phyloP scores from a whole-genome alignment of 108 stramenopile species.

The Conticribra weissflogii region DNA sequence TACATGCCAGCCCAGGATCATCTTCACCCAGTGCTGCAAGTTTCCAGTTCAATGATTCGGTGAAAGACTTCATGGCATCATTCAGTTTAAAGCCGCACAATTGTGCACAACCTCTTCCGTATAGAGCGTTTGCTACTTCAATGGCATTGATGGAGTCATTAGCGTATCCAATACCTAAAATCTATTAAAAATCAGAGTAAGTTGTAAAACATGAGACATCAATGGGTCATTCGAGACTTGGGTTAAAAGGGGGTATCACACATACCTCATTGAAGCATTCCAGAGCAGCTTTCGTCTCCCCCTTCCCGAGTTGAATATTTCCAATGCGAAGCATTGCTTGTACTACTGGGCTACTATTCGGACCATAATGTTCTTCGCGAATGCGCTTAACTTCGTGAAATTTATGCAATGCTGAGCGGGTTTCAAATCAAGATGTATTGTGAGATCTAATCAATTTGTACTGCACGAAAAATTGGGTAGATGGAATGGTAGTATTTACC shows the following conservation, averaged over 20 bases:
- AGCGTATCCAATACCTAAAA: conserved; percentile 47
- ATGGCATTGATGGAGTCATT: conserved; percentile 41
- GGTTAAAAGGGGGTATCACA: no score
- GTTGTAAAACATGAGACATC: not conserved
- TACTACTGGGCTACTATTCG: conserved; percentile 41
- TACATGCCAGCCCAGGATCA: conserved; percentile 48
- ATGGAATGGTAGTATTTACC: conserved; percentile 15
- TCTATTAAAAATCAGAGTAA: not conserved
- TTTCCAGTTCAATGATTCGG: conserved; percentile 54
- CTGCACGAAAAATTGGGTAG: no score
- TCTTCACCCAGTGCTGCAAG: conserved; percentile 48
- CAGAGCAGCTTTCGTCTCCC: conserved; percentile 36
- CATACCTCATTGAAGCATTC: conserved; percentile 45
- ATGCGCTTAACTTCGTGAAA: conserved; percentile 45
- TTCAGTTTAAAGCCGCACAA: conserved; percentile 36
- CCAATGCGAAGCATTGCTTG: conserved; percentile 50
- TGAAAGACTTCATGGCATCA: conserved; percentile 57
- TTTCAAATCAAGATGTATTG: not conserved
- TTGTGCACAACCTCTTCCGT: conserved; percentile 55
- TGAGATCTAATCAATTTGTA: no score
- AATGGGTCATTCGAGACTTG: not conserved
- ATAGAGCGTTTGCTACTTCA: conserved; percentile 51
- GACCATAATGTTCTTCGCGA: conserved; percentile 16
- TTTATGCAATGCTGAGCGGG: conserved; percentile 24
- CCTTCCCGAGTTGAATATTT: conserved; percentile 44